These are phyloP conservation scores for Closterium sp. DNA, from an alignment of 139 green algal genomes.

Conservation along the genomic window DNA sequence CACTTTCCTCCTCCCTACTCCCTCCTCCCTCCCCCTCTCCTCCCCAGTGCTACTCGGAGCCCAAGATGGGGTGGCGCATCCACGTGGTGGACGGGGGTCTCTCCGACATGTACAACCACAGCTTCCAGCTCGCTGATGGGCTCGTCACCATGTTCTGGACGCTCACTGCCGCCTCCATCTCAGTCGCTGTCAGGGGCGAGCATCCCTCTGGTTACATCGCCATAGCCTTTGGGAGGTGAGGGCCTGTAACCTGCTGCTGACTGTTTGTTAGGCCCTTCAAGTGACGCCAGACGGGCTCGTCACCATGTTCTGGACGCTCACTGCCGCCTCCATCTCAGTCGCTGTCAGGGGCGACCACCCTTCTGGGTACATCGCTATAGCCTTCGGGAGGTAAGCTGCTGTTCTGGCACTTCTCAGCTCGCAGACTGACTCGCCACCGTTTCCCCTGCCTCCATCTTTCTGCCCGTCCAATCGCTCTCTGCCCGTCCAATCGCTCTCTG, in stretches of 20 bases:
- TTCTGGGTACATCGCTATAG: conserved; percentile 28
- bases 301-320: conserved; percentile 46
- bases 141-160: conserved; percentile 47
- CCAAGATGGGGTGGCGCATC: conserved; percentile 48
- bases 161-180: neutral
- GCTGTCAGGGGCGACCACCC: conserved; percentile 29
- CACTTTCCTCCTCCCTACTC: neutral
- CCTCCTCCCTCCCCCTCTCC: neutral
- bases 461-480: too few relatives aligned
- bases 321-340: conserved; percentile 2
- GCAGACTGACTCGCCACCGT: conserved; percentile 4
- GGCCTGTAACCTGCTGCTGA: too few relatives aligned
- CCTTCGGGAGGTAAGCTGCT: conserved; percentile 38
- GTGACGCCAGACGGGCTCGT: conserved; percentile 22
- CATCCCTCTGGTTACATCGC: conserved; percentile 14
- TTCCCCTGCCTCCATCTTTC: too few relatives aligned
- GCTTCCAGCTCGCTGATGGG: neutral
- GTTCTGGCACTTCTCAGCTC: neutral
- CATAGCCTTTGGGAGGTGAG: conserved; percentile 47
- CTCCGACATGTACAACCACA: conserved; percentile 45
- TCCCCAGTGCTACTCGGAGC: conserved; percentile 36
- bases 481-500: too few relatives aligned
- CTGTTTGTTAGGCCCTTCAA: too few relatives aligned
- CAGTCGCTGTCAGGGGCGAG: conserved; percentile 30
- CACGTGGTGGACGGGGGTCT: conserved; percentile 44